Percentiles rank a stretch among this genome's conserved stretches.
phyloP scores from a whole-genome alignment of 805 yeast genomes.

The Blastobotrys parvus region DNA sequence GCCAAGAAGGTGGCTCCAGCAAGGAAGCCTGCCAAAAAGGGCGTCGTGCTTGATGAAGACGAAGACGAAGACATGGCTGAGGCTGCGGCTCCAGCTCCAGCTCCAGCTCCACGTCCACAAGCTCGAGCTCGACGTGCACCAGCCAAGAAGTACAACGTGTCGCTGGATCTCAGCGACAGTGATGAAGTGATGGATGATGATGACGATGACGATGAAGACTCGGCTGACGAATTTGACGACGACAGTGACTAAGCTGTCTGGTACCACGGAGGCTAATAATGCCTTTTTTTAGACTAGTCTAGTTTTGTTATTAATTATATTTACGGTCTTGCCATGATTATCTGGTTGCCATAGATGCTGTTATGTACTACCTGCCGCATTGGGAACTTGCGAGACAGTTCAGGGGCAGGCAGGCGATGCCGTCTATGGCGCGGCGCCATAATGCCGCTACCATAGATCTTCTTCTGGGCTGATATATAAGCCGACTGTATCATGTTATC shows the following conservation, averaged over 20 bases:
- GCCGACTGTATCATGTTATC: too few species aligned
- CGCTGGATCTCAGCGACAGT: slow-evolving; percentile 16
- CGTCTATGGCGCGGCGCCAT: too few species aligned
- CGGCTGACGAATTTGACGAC: slow-evolving; percentile 1
- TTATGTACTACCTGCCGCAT: too few species aligned
- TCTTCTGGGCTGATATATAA: too few species aligned
- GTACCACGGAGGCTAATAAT: too few species aligned
- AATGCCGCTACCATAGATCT: too few species aligned
- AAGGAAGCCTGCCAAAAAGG: slow-evolving; percentile 1
- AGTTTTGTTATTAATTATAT: too few species aligned
- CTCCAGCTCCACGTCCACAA: slow-evolving; percentile 4
- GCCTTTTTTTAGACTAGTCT: too few species aligned
- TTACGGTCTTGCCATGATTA: too few species aligned
- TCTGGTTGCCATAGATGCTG: too few species aligned
- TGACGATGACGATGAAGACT: slow-evolving; percentile 12
- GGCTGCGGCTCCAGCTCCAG: slow-evolving; percentile 2
- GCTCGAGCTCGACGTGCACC: slow-evolving; percentile 2
- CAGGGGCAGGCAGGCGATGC: too few species aligned
- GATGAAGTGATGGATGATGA: slow-evolving; percentile 11
- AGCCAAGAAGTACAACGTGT: slow-evolving; percentile 22
- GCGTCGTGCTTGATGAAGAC: slow-evolving; percentile 1
- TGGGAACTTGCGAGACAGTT: too few species aligned
- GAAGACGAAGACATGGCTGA: slow-evolving; percentile 3
- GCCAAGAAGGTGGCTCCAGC: neutral
- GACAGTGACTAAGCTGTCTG: slow-evolving; percentile 1